Base-by-base conservation (phyloP, 768 basidiomycete species). In the Collybia nuda region DNA sequence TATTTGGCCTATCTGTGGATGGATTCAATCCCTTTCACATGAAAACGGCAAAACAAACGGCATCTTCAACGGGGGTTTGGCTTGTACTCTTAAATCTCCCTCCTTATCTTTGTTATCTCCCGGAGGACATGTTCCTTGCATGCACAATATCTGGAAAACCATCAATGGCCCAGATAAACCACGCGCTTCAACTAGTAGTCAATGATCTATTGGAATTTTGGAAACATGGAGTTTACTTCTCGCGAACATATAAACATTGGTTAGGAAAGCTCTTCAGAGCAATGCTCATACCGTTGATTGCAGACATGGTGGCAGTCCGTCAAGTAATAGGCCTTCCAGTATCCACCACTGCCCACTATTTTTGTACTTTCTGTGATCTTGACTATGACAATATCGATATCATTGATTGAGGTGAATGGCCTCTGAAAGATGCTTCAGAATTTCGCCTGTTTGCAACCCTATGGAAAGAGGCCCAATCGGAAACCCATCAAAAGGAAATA, bases 61-160 rank as follows among this genome's bases (percentile, higher is more conserved):
- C 54, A 3, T 58, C 61, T 0, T 60, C 59, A 0, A 62, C 58
- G 0, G 63, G 62, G 0, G 62, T 67, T 18, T 68, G 59, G 55
- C 42, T 63, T 2, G 62, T 66, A 3, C 56, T 64, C 15, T 56
- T 73, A 6, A 75, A 75, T 42, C 62, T 78, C 19, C 35, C 44
- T 6, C 46, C 46, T 15, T 38, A 57, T 37, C 52, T 56, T 5
- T 17, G 51, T 2, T 48, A 52, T 18, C 51, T 47, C 4, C 54
- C 52, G 0, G 62, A 75, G 21, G 73, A 79, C 52, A 60, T 77
- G 52, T 76, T 65, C 50, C 56, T 74, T 0, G 65, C 61, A 0
- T 71, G 64, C 0, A 48, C 74, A 29, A 68, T 73, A 3, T 72
- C 70, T 1, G 67, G 74, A 0, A 63, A 73, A n/a, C 73, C 74